Conservation (phyloP, 257 asterid genomes). For the Striga asiatica region DNA sequence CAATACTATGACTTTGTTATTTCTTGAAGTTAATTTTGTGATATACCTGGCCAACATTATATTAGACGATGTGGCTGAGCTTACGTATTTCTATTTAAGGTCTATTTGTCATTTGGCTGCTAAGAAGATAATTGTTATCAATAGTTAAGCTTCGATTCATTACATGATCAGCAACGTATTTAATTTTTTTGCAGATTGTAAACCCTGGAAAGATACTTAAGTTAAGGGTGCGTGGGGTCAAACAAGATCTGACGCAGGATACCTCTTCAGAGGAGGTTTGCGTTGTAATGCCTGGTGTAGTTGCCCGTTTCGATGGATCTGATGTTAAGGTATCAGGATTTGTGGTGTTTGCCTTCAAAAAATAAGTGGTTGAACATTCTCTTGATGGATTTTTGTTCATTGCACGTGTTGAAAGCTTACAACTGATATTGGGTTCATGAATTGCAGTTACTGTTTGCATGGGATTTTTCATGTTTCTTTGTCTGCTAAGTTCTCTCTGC, state of each 20-base stretch:
- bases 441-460: neutral
- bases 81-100: neutral
- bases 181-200: constrained; percentile 48
- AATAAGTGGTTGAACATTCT: neutral
- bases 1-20: neutral
- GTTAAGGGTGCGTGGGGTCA: constrained; percentile 69
- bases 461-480: neutral
- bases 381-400: constrained; percentile 8
- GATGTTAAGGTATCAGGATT: constrained; percentile 57
- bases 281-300: constrained; percentile 64
- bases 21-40: neutral
- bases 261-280: constrained; percentile 75
- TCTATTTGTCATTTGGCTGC: neutral
- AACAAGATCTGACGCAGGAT: constrained; percentile 49
- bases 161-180: neutral
- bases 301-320: constrained; percentile 89
- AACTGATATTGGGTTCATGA: neutral
- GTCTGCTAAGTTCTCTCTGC: neutral
- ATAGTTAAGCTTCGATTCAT: neutral
- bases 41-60: neutral
- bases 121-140: neutral
- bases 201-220: constrained; percentile 62
- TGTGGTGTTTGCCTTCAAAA: neutral
- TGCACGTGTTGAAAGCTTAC: neutral
- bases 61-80: neutral